Conservation (phyloP, 2,329 filamentous ascomycete species). For the Epichloe brachyelytri region DNA sequence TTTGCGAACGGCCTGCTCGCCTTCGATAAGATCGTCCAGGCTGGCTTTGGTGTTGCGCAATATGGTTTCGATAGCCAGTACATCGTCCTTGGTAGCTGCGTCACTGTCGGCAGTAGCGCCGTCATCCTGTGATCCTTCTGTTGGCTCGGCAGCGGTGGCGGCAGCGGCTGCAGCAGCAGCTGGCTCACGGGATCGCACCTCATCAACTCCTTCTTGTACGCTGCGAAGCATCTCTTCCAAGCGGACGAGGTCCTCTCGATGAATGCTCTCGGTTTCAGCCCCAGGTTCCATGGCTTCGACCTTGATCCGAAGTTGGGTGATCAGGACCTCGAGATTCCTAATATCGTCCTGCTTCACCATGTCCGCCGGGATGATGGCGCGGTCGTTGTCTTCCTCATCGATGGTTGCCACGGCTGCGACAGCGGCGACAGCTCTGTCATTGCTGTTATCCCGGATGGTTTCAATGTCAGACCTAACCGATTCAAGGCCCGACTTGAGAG, state of each 20-base stretch:
- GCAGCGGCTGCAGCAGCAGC: neutral
- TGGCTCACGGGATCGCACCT: constrained; percentile 24
- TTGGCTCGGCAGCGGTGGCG: constrained; percentile 8
- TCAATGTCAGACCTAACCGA: constrained; percentile 68
- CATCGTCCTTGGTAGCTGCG: constrained; percentile 55
- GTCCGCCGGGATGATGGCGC: constrained; percentile 28
- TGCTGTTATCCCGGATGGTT: constrained; percentile 49
- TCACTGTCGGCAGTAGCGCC: constrained; percentile 15
- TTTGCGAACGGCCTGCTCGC: constrained; percentile 55
- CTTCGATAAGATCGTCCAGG: constrained; percentile 66
- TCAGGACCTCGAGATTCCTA: constrained; percentile 71
- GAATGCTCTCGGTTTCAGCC: constrained; percentile 21
- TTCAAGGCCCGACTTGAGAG: constrained; percentile 69
- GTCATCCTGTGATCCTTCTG: constrained; percentile 10
- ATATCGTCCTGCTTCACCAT: constrained; percentile 58
- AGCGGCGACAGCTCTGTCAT: constrained; percentile 40
- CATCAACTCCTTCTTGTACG: constrained; percentile 36
- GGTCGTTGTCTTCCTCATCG: constrained; percentile 12
- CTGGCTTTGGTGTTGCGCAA: constrained; percentile 80
- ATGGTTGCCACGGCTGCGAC: constrained; percentile 39
- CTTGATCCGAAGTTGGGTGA: constrained; percentile 72
- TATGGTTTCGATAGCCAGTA: constrained; percentile 80
- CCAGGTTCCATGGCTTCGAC: constrained; percentile 45
- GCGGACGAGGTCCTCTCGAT: constrained; percentile 41
- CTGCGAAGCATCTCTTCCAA: constrained; percentile 39